Conservation (phyloP, 768 basidiomycete species). For the Russula vinacea region DNA sequence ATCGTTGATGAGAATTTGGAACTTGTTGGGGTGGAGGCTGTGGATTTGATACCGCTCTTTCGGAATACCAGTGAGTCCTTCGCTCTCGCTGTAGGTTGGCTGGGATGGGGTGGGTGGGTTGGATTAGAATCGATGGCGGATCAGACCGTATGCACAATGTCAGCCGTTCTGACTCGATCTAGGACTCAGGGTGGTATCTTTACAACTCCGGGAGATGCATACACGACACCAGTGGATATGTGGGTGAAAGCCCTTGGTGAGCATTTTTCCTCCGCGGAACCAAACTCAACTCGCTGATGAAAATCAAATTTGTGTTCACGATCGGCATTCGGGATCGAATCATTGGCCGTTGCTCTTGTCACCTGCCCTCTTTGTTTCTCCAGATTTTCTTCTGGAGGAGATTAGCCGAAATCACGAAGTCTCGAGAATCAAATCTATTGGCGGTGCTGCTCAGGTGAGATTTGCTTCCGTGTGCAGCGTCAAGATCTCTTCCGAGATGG, state of each 20-base stretch:
- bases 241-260: conserved; percentile 84
- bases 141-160: background rate
- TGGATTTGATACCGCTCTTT: conserved; percentile 76
- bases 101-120: background rate
- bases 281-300: conserved; percentile 39
- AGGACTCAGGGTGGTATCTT: conserved; percentile 87
- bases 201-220: conserved; percentile 81
- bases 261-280: conserved; percentile 36
- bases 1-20: conserved; percentile 82
- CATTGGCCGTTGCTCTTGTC: background rate
- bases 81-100: conserved; percentile 7
- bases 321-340: conserved; percentile 23
- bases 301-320: conserved; percentile 54
- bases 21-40: conserved; percentile 74
- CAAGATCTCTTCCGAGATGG: conserved; percentile 13
- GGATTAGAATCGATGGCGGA: background rate
- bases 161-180: conserved; percentile 25
- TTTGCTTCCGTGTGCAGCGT: conserved; percentile 19
- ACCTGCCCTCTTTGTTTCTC: conserved; percentile 10
- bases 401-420: conserved; percentile 67
- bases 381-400: conserved; percentile 76
- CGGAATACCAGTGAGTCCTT: conserved; percentile 73
- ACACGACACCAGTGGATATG: conserved; percentile 86
- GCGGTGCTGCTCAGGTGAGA: conserved; percentile 68
- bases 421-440: conserved; percentile 66